Conservation (phyloP, 768 basidiomycete species). For the Tremella mesenterica region DNA sequence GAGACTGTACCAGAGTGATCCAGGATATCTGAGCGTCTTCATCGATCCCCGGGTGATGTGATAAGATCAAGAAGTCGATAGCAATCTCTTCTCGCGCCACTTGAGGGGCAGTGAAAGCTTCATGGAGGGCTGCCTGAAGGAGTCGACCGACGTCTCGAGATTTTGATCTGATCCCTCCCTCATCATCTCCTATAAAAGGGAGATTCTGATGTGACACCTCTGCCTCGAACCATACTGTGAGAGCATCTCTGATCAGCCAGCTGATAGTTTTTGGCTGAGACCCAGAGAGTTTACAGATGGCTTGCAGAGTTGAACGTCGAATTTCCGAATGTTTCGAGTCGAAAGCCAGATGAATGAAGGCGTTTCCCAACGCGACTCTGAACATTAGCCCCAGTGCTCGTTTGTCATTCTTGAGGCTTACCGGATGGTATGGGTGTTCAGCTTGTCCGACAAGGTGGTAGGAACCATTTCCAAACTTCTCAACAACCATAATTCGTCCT, state of each 20-base stretch:
- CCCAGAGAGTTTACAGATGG: constrained; percentile 47
- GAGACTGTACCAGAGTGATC: constrained; percentile 72
- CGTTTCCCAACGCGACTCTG: constrained; percentile 52
- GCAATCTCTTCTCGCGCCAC: constrained; percentile 47
- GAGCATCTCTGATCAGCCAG: constrained; percentile 55
- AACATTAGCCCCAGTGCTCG: neutral
- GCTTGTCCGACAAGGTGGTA: constrained; percentile 4
- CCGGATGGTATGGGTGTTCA: constrained; percentile 17
- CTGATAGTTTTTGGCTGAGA: constrained; percentile 51
- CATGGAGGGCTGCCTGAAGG: constrained; percentile 20
- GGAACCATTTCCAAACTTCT: constrained; percentile 53
- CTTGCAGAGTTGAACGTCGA: constrained; percentile 49
- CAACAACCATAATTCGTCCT: constrained; percentile 66
- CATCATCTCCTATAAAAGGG: constrained; percentile 35
- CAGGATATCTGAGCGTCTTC: constrained; percentile 57
- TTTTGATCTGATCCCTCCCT: constrained; percentile 51
- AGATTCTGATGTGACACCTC: constrained; percentile 16
- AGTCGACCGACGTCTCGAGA: constrained; percentile 29
- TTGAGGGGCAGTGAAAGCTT: constrained; percentile 1
- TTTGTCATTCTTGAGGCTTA: neutral
- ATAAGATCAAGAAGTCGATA: constrained; percentile 55
- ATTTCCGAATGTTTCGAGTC: constrained; percentile 54
- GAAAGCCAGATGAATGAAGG: constrained; percentile 61
- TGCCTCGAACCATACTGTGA: constrained; percentile 44
- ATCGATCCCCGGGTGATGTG: constrained; percentile 57